Conservation (phyloP, 1,284 basidiomycete genomes). For the Boletus chippewaensis region DNA sequence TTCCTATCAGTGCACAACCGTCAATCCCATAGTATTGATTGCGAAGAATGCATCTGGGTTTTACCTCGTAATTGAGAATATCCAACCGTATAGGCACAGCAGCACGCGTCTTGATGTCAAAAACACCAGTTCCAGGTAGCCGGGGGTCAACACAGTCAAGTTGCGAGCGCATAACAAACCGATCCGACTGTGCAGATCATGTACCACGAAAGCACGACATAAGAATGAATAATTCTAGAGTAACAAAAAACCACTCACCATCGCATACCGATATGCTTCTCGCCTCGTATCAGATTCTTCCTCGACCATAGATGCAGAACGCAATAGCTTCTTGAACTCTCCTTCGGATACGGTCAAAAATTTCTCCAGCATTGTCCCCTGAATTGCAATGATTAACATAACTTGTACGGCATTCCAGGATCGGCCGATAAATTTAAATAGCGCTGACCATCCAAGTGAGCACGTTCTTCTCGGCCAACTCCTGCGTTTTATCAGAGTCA, state of each 20-base stretch:
- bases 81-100: conserved; percentile 83
- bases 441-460: conserved; percentile 68
- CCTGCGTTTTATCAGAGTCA: conserved; percentile 60
- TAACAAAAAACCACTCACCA: conserved; percentile 39
- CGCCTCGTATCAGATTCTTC: conserved; percentile 36
- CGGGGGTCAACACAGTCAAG: conserved; percentile 81
- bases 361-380: conserved; percentile 89
- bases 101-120: conserved; percentile 95
- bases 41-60: conserved; percentile 3
- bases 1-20: conserved; percentile 39
- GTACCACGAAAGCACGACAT: no score
- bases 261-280: conserved; percentile 81
- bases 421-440: neutral
- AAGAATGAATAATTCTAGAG: neutral
- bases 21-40: neutral
- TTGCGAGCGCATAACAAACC: conserved; percentile 91
- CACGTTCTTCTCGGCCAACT: conserved; percentile 59
- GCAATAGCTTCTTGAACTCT: conserved; percentile 63
- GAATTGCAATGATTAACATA: neutral
- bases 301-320: conserved; percentile 35
- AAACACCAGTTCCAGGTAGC: conserved; percentile 85
- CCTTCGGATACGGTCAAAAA: conserved; percentile 66
- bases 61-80: conserved; percentile 74
- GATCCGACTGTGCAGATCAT: conserved; percentile 45
- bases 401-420: neutral